phyloP scores from a whole-genome alignment of 768 basidiomycete genomes.

The Leucosporidium scottii region DNA sequence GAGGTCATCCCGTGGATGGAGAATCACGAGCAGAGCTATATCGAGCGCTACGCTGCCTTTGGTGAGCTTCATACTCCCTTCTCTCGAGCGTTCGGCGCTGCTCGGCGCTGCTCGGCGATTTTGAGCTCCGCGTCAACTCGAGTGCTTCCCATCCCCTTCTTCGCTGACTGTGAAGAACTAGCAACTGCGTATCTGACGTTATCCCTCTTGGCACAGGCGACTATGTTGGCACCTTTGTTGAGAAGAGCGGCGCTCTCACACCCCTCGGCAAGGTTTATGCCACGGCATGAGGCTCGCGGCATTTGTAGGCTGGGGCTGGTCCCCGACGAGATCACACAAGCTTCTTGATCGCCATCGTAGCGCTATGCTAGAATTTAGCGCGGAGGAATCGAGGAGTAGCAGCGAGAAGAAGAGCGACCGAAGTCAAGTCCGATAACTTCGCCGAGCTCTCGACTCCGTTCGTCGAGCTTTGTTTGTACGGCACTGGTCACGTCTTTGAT shows the following conservation, averaged over 20 bases:
- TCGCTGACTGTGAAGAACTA: too few species aligned
- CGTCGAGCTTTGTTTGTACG: too few species aligned
- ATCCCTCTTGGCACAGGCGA: not conserved
- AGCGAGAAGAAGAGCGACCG: not conserved
- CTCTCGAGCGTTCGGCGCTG: too few species aligned
- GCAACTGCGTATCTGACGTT: not conserved
- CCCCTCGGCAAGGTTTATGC: constrained; percentile 3
- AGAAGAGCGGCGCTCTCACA: not conserved
- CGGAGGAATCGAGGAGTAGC: not conserved
- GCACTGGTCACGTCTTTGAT: too few species aligned
- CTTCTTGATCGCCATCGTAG: not conserved
- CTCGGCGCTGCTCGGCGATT: too few species aligned
- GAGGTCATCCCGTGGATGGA: constrained; percentile 23
- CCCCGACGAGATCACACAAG: not conserved
- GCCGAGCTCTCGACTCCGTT: too few species aligned
- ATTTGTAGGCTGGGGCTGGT: not conserved
- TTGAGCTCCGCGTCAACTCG: too few species aligned
- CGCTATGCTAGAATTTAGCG: not conserved
- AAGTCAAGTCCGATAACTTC: too few species aligned
- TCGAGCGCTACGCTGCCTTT: constrained; percentile 29
- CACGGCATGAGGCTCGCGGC: not conserved
- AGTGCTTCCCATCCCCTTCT: too few species aligned
- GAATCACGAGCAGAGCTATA: constrained; percentile 3
- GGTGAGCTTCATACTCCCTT: not conserved
- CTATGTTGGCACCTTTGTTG: constrained; percentile 11